A percentile compares a stretch with the other conserved stretches of the same genome.
Conservation (phyloP, 352 stramenopile genomes). For the Globisporangium cylindrosporum region DNA sequence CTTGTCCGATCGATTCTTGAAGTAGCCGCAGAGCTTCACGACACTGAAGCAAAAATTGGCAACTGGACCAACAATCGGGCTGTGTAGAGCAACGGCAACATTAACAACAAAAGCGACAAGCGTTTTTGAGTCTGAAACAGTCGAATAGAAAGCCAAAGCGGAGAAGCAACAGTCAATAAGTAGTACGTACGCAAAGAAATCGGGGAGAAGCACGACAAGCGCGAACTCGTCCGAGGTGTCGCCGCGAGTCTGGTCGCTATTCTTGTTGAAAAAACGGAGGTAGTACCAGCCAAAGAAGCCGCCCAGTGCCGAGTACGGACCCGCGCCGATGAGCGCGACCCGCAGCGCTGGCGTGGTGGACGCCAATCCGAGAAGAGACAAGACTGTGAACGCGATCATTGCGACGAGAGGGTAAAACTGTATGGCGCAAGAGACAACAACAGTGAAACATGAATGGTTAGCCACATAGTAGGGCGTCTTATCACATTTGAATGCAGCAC, state of each 20-base stretch:
- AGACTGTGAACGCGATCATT: slow-evolving; percentile 44
- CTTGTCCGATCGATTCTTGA: slow-evolving; percentile 71
- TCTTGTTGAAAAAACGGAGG: slow-evolving; percentile 82
- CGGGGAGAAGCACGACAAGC: slow-evolving; percentile 64
- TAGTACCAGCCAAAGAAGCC: slow-evolving; percentile 86
- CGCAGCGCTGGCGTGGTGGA: slow-evolving; percentile 36
- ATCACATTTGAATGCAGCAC: too few relatives aligned
- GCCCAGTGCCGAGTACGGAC: slow-evolving; percentile 69
- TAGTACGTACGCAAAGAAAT: slow-evolving; percentile 59
- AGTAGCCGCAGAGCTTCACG: slow-evolving; percentile 82
- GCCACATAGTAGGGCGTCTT: too few relatives aligned
- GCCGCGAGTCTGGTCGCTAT: slow-evolving; percentile 62
- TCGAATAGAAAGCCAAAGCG: neutral
- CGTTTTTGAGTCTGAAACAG: neutral
- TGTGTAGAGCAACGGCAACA: slow-evolving; percentile 15
- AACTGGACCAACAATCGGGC: slow-evolving; percentile 56
- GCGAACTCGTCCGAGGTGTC: slow-evolving; percentile 80
- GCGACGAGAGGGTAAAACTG: slow-evolving; percentile 73
- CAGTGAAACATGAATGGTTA: neutral
- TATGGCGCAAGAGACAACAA: neutral
- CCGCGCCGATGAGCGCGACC: slow-evolving; percentile 58
- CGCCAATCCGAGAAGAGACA: slow-evolving; percentile 41
- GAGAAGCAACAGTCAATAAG: neutral
- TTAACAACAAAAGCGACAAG: slow-evolving; percentile 4
- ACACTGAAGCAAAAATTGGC: slow-evolving; percentile 82